A percentile compares a stretch with the other conserved stretches of the same genome.
phyloP scores from a whole-genome alignment of 345 rosid genomes.

The Schrenkiella parvula region DNA sequence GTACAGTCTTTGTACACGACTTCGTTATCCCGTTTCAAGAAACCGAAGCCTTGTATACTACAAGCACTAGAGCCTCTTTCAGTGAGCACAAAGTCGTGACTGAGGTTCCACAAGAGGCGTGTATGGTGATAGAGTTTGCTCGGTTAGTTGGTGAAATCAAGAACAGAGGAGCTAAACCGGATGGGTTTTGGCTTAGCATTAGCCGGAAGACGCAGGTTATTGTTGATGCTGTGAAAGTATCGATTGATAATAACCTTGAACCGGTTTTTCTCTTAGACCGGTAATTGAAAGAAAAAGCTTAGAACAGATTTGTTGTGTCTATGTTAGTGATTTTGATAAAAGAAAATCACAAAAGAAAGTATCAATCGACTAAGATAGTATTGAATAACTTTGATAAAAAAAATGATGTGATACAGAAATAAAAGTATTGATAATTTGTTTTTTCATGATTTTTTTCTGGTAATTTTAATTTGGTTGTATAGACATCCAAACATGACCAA shows the following conservation, averaged over 20 bases:
- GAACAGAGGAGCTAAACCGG: conserved; percentile 53
- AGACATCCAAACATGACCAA: too few species aligned
- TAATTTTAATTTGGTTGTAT: too few species aligned
- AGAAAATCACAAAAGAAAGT: not conserved
- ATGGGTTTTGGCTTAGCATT: conserved; percentile 52
- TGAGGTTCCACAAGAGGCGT: conserved; percentile 70
- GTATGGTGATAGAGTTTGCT: conserved; percentile 78
- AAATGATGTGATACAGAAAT: not conserved
- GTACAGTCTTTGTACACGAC: conserved; percentile 61
- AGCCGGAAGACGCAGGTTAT: conserved; percentile 75
- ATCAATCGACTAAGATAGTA: not conserved
- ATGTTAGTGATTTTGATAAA: not conserved
- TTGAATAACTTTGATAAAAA: too few species aligned
- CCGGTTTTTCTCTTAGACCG: conserved; percentile 33
- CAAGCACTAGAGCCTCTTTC: conserved; percentile 2
- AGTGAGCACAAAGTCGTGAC: conserved; percentile 44
- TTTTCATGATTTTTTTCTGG: too few species aligned
- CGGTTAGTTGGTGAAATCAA: conserved; percentile 51
- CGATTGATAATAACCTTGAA: conserved; percentile 49
- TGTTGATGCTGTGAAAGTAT: conserved; percentile 63
- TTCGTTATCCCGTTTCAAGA: conserved; percentile 63
- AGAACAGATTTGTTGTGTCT: not conserved
- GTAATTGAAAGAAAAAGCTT: not conserved
- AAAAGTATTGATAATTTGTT: too few species aligned
- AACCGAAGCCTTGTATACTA: conserved; percentile 49